Conservation (phyloP, 1,139 yeast species). For the Yamadazyma epiphylla region DNA sequence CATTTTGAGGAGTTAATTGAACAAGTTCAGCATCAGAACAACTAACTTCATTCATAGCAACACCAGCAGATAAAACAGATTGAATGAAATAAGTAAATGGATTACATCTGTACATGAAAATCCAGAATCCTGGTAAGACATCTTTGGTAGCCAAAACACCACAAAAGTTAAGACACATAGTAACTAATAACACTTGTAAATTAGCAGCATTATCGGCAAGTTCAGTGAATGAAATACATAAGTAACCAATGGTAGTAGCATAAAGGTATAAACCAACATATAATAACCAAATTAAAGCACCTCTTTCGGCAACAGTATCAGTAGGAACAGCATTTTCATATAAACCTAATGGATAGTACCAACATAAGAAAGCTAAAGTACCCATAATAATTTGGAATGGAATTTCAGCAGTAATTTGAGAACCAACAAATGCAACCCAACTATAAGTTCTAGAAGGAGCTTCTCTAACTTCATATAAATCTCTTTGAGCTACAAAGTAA, state of each 20-base stretch:
- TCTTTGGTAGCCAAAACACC: slow-evolving; percentile 71
- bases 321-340: slow-evolving; percentile 30
- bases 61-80: slow-evolving; percentile 34
- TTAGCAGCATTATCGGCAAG: slow-evolving; percentile 75
- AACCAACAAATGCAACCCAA: slow-evolving; percentile 44
- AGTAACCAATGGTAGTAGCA: slow-evolving; percentile 62
- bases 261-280: slow-evolving; percentile 55
- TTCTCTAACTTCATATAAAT: slow-evolving; percentile 85
- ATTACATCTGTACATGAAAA: slow-evolving; percentile 59
- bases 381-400: slow-evolving; percentile 34
- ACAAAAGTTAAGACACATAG: slow-evolving; percentile 67
- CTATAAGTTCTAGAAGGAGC: slow-evolving; percentile 62
- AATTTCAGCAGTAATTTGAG: slow-evolving; percentile 33
- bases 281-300: slow-evolving; percentile 65
- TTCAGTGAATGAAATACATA: slow-evolving; percentile 59
- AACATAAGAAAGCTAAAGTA: slow-evolving; percentile 32
- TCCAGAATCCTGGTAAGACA: slow-evolving; percentile 47
- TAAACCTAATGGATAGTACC: slow-evolving; percentile 42
- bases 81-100: slow-evolving; percentile 63
- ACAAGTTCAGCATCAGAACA: slow-evolving; percentile 27
- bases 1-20: slow-evolving; percentile 36
- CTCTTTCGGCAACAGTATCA: slow-evolving; percentile 39
- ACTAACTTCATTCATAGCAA: slow-evolving; percentile 21
- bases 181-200: slow-evolving; percentile 55
- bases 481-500: slow-evolving; percentile 65